These are phyloP conservation scores for Nemania sp. DNA, from an alignment of 2,329 filamentous ascomycete species.

Conservation along the genomic window DNA sequence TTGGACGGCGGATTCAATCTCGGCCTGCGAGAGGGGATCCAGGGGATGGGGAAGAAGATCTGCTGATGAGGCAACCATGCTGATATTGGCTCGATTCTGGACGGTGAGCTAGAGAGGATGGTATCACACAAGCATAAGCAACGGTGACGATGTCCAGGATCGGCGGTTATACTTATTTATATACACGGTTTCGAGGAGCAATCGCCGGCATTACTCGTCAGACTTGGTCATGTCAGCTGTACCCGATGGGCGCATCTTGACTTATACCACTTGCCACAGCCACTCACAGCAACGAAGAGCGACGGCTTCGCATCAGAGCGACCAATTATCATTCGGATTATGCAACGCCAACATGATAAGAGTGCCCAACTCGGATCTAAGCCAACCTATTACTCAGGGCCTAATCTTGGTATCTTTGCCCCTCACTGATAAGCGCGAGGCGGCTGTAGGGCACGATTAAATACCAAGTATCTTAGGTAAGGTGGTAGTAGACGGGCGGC, in stretches of 20 bases:
- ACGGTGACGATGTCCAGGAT: background rate
- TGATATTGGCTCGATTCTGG: slow-evolving; percentile 2
- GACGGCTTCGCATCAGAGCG: background rate
- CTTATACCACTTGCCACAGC: too few species aligned
- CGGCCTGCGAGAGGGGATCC: slow-evolving; percentile 72
- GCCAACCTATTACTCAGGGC: slow-evolving; percentile 17
- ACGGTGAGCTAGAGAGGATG: background rate
- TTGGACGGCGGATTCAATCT: slow-evolving; percentile 73
- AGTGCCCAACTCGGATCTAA: slow-evolving; percentile 17
- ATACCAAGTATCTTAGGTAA: too few species aligned
- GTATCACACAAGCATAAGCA: background rate
- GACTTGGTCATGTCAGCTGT: slow-evolving; percentile 9
- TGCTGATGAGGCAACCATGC: slow-evolving; percentile 32
- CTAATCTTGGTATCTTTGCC: slow-evolving; percentile 17
- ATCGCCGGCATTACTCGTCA: background rate
- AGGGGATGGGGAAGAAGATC: slow-evolving; percentile 63
- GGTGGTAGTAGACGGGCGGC: too few species aligned
- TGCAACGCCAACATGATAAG: slow-evolving; percentile 36
- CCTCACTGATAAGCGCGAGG: slow-evolving; percentile 29
- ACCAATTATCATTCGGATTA: slow-evolving; percentile 33
- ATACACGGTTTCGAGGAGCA: background rate
- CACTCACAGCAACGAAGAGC: too few species aligned
- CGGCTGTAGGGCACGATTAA: slow-evolving; percentile 25
- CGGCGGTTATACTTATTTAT: background rate
- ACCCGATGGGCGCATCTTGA: background rate